Percentiles rank a stretch among this genome's conserved stretches.
These are phyloP conservation scores for Trametes sp. DNA, from an alignment of 1,284 basidiomycete species.

Conservation along the genomic window DNA sequence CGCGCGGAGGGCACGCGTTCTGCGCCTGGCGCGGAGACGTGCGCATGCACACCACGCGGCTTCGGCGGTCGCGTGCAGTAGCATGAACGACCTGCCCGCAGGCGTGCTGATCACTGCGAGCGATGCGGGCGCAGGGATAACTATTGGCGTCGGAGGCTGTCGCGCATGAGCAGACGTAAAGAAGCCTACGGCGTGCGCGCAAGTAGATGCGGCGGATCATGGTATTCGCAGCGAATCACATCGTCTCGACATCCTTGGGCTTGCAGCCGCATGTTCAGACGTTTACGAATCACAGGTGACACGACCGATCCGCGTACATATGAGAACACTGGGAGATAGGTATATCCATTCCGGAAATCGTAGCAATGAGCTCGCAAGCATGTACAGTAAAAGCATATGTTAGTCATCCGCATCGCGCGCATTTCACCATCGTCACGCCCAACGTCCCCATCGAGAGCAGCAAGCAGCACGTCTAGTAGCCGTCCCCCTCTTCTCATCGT, in stretches of 20 bases:
- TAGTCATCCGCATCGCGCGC: neutral
- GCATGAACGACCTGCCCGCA: neutral
- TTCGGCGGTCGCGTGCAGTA: neutral
- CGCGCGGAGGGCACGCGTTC: slow-evolving; percentile 19
- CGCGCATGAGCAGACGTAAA: slow-evolving; percentile 5
- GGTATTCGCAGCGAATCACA: neutral
- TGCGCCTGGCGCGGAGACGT: slow-evolving; percentile 21
- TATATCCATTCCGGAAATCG: slow-evolving; percentile 5
- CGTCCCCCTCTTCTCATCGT: neutral
- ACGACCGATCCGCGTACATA: neutral
- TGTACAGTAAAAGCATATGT: slow-evolving; percentile 5
- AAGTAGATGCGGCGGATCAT: neutral
- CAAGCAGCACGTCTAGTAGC: slow-evolving; percentile 1
- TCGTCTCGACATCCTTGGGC: neutral
- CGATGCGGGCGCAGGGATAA: neutral
- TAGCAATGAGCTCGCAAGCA: slow-evolving; percentile 2
- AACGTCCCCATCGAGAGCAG: neutral
- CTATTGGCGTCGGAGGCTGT: neutral
- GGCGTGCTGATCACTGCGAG: slow-evolving; percentile 1
- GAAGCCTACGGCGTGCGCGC: neutral
- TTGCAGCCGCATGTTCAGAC: neutral
- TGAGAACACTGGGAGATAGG: neutral
- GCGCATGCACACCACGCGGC: slow-evolving; percentile 3
- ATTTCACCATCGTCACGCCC: neutral
- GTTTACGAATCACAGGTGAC: too few relatives aligned